These are phyloP conservation scores for Skeletonema grethae DNA, from an alignment of 108 stramenopile genomes.

Conservation along the genomic window DNA sequence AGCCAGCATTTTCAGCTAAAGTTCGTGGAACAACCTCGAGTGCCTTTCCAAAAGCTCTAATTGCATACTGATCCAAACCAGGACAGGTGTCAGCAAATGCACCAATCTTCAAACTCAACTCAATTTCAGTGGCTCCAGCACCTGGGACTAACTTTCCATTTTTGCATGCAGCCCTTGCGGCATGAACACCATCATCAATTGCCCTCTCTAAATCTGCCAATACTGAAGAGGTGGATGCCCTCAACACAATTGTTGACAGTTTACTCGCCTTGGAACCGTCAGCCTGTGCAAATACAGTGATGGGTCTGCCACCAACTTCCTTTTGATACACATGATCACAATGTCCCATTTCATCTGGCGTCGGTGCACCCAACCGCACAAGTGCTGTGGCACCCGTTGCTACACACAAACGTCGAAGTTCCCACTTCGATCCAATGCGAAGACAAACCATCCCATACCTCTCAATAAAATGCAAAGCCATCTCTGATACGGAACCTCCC, in stretches of 20 bases:
- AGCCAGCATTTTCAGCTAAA: slow-evolving; percentile 96
- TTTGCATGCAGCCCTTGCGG: slow-evolving; percentile 85
- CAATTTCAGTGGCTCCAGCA: slow-evolving; percentile 95
- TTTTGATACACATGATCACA: slow-evolving; percentile 72
- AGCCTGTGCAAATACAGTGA: slow-evolving; percentile 88
- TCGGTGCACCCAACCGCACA: slow-evolving; percentile 94
- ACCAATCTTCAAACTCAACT: slow-evolving; percentile 78
- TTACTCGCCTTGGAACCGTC: slow-evolving; percentile 72
- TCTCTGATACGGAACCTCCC: slow-evolving; percentile 91
- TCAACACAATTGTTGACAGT: slow-evolving; percentile 93
- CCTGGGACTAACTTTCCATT: slow-evolving; percentile 93
- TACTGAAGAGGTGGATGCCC: slow-evolving; percentile 91
- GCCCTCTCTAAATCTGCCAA: slow-evolving; percentile 97
- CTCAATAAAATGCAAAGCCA: slow-evolving; percentile 98
- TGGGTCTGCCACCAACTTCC: slow-evolving; percentile 91
- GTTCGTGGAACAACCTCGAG: slow-evolving; percentile 95
- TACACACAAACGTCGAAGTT: slow-evolving; percentile 93
- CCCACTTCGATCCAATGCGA: slow-evolving; percentile 95
- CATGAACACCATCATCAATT: slow-evolving; percentile 95
- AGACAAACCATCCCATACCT: slow-evolving; percentile 91
- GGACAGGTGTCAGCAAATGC: slow-evolving; percentile 88
- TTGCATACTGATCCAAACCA: slow-evolving; percentile 98
- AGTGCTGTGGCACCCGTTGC: slow-evolving; percentile 95
- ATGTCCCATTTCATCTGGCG: slow-evolving; percentile 96
- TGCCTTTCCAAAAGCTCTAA: slow-evolving; percentile 96